Base-by-base conservation (phyloP, 2,329 filamentous ascomycete genomes). In the Elsinoe batatas region DNA sequence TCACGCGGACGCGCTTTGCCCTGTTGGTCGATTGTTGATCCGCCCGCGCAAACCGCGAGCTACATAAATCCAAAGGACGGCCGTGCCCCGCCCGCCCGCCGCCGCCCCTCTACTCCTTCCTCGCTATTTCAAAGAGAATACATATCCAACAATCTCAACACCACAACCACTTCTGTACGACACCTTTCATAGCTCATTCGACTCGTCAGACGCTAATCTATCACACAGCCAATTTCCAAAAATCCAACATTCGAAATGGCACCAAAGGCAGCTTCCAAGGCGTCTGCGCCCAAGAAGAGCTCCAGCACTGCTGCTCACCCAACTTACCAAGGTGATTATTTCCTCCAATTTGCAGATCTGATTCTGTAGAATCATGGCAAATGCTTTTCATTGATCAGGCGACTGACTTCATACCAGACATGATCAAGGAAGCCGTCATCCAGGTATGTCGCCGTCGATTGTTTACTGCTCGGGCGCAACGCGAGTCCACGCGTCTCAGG, bases 381-480 rank as follows among this genome's bases (percentile, higher is more conserved):
- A 18, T 35, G 32, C 15, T 38, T 37, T 51, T 3, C 11, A 7
- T 15, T 17, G 50, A 38, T 32, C 42, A 37, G 33, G 55, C 83
- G 79, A 69, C 78, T 81, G 74, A 82, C 57, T 63, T 61, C 63
- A 42, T 66, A 67, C 68, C 70, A 84, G 82, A 84, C 72, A 85
- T 86, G 83, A 83, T 86, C 72, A 84, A 84, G 74, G 82, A 85
- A 71, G 83, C 82, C 64, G 83, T 86, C 68, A 71, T 84, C 67
- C 80, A 79, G 72, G 83, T 86, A 72, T 82, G 83, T 85, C 51
- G 30, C 65, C 65, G 63, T 64, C 64, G 61, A 58, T 59, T 53
- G 56, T 56, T 61, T 64, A 67, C 67, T 67, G 68, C 67, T 64
- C 55, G 46, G 37, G 20, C 55, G 44, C 62, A 62, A 63, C 44